These are phyloP conservation scores for Chalciporus chontae DNA, from an alignment of 768 basidiomycete species.

Conservation along the genomic window DNA sequence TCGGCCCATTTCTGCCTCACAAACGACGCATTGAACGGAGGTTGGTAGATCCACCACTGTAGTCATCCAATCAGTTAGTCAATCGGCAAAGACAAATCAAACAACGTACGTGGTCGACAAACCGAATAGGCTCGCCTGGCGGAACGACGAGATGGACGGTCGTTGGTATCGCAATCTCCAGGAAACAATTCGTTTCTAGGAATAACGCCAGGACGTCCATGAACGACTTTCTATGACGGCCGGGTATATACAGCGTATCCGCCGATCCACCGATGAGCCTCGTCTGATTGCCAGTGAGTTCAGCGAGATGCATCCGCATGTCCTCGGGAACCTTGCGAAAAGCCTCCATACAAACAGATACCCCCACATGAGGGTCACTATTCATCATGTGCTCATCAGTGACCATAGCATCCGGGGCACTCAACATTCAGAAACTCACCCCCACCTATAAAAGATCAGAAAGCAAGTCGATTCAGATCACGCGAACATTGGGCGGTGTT, in stretches of 20 bases:
- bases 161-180: slow-evolving; percentile 48
- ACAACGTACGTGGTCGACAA: slow-evolving; percentile 43
- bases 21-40: slow-evolving; percentile 44
- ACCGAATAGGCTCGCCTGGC: slow-evolving; percentile 38
- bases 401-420: neutral
- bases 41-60: slow-evolving; percentile 47
- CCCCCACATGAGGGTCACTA: slow-evolving; percentile 43
- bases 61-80: neutral
- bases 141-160: slow-evolving; percentile 41
- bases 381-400: neutral
- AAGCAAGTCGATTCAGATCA: slow-evolving; percentile 1
- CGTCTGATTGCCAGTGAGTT: slow-evolving; percentile 30
- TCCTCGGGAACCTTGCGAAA: slow-evolving; percentile 33
- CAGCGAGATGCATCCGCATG: slow-evolving; percentile 38
- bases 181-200: slow-evolving; percentile 46
- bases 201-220: slow-evolving; percentile 42
- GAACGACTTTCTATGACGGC: slow-evolving; percentile 36
- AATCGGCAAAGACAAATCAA: neutral
- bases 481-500: neutral
- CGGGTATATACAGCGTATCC: slow-evolving; percentile 49
- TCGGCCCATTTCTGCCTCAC: slow-evolving; percentile 44
- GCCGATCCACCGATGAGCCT: slow-evolving; percentile 46
- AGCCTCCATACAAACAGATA: slow-evolving; percentile 41
- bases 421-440: slow-evolving; percentile 25
- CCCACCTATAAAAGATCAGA: slow-evolving; percentile 35